phyloP scores from a whole-genome alignment of 1,284 basidiomycete species.

The Trichosporon coremiiforme region DNA sequence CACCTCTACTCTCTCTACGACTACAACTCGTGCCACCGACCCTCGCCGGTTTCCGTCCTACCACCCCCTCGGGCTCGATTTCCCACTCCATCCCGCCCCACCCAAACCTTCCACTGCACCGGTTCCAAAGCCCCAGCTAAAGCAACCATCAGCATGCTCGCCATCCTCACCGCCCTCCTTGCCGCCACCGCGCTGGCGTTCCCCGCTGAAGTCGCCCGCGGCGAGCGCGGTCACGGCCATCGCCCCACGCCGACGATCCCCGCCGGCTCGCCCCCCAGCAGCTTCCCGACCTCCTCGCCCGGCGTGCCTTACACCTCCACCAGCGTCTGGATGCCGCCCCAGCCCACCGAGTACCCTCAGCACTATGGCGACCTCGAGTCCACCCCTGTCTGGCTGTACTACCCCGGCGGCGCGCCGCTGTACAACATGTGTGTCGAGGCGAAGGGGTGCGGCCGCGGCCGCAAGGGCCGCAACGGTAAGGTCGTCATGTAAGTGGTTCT shows the following conservation, averaged over 20 bases:
- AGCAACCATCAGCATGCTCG: not conserved
- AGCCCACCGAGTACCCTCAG: not conserved
- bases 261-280: slow-evolving; percentile 7
- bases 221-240: not conserved
- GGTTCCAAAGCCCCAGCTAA: not conserved
- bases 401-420: slow-evolving; percentile 9
- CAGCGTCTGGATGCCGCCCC: slow-evolving; percentile 14
- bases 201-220: not conserved
- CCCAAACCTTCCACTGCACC: not conserved
- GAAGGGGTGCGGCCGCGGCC: not conserved
- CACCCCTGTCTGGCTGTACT: slow-evolving; percentile 13
- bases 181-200: not conserved
- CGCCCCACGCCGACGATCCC: not conserved
- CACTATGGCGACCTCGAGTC: slow-evolving; percentile 18
- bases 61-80: not conserved
- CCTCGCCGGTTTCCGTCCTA: not conserved
- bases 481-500: slow-evolving; percentile 8
- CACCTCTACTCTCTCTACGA: not conserved
- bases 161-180: not conserved
- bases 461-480: not conserved
- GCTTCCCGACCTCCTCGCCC: not conserved
- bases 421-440: slow-evolving; percentile 20
- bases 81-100: not conserved
- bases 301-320: not conserved
- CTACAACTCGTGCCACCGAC: not conserved